phyloP scores from a whole-genome alignment of 495 filamentous ascomycete genomes.

The Oidiodendron maius region DNA sequence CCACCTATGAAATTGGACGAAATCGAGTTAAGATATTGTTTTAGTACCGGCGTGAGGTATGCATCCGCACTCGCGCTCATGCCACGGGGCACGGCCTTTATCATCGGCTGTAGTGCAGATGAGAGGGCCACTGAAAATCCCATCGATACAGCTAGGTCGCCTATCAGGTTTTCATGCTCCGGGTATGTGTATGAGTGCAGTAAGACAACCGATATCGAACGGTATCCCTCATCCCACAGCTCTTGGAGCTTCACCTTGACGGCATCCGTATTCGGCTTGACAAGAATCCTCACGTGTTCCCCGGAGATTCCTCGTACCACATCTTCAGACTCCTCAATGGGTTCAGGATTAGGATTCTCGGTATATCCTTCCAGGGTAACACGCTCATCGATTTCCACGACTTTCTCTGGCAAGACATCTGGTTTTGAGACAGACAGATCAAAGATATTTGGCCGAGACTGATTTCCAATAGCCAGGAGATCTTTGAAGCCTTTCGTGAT shows the following conservation, averaged over 20 bases:
- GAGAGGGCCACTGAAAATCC: slow-evolving; percentile 24
- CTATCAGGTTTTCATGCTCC: slow-evolving; percentile 33
- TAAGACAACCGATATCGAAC: slow-evolving; percentile 24
- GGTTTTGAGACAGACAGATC: slow-evolving; percentile 20
- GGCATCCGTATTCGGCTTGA: not conserved
- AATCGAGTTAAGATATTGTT: slow-evolving; percentile 25
- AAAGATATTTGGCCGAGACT: slow-evolving; percentile 23
- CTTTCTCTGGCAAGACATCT: slow-evolving; percentile 14
- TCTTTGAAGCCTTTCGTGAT: slow-evolving; percentile 25
- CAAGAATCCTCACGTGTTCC: slow-evolving; percentile 9
- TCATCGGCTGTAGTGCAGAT: slow-evolving; percentile 26
- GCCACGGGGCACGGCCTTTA: slow-evolving; percentile 26
- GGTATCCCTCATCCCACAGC: slow-evolving; percentile 20
- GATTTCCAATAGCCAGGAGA: slow-evolving; percentile 23
- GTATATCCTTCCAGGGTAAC: slow-evolving; percentile 25
- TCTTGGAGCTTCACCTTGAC: slow-evolving; percentile 8
- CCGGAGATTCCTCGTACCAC: slow-evolving; percentile 5
- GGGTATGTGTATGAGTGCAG: slow-evolving; percentile 29
- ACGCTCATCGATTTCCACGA: slow-evolving; percentile 25
- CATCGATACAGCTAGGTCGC: slow-evolving; percentile 37
- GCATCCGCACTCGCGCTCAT: slow-evolving; percentile 28
- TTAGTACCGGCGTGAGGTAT: slow-evolving; percentile 27
- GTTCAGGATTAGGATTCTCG: slow-evolving; percentile 27
- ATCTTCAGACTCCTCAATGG: not conserved
- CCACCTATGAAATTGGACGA: slow-evolving; percentile 44